These are phyloP conservation scores for Phytophthora ramorum DNA, from an alignment of 352 stramenopile species.

Conservation along the genomic window DNA sequence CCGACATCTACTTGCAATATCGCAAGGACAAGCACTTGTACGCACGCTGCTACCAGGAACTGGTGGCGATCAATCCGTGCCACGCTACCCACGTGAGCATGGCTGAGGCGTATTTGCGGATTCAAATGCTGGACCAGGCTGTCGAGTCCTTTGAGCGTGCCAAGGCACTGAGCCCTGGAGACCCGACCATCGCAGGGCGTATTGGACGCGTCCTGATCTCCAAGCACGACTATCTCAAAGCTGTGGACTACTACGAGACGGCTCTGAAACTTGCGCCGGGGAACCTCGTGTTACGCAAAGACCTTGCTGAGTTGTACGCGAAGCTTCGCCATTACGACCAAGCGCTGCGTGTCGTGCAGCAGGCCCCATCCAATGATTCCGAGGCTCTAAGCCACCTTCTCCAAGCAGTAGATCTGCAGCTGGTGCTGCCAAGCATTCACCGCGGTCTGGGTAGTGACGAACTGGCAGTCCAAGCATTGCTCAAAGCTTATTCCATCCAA, in stretches of 20 bases:
- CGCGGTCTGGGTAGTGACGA: slow-evolving; percentile 70
- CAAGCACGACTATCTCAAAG: slow-evolving; percentile 94
- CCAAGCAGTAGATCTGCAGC: slow-evolving; percentile 75
- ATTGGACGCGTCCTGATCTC: slow-evolving; percentile 92
- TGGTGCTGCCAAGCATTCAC: slow-evolving; percentile 86
- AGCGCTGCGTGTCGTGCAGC: slow-evolving; percentile 81
- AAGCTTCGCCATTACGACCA: slow-evolving; percentile 90
- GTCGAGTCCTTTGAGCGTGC: slow-evolving; percentile 81
- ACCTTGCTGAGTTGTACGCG: slow-evolving; percentile 91
- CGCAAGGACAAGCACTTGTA: slow-evolving; percentile 93
- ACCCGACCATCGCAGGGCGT: slow-evolving; percentile 80
- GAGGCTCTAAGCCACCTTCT: slow-evolving; percentile 74
- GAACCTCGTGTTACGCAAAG: slow-evolving; percentile 87
- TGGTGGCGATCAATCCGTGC: slow-evolving; percentile 83
- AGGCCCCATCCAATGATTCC: slow-evolving; percentile 66
- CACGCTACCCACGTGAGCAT: slow-evolving; percentile 84
- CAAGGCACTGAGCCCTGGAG: slow-evolving; percentile 59
- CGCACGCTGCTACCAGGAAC: slow-evolving; percentile 89
- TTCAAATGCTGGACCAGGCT: slow-evolving; percentile 91
- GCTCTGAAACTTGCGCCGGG: slow-evolving; percentile 80
- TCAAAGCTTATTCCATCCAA: slow-evolving; percentile 87
- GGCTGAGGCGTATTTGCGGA: slow-evolving; percentile 92
- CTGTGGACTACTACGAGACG: slow-evolving; percentile 94
- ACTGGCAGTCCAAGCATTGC: slow-evolving; percentile 78
- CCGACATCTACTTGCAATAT: slow-evolving; percentile 93